phyloP scores from a whole-genome alignment of 257 asterid species.

The Paulownia fortunei region DNA sequence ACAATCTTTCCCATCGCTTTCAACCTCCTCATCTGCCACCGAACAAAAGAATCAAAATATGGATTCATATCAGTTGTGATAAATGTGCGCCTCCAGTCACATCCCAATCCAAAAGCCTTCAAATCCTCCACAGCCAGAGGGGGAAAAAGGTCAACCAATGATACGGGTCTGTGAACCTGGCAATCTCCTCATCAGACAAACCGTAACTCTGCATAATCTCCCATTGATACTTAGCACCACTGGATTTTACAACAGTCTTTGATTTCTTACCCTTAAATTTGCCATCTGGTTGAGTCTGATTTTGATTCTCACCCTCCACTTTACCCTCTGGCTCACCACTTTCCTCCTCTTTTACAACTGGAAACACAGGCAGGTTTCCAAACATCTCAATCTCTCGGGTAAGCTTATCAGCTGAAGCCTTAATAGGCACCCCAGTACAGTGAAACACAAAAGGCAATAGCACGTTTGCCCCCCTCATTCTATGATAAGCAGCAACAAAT shows the following conservation, averaged over 20 bases:
- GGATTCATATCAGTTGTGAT: slow-evolving; percentile 64
- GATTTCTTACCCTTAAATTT: slow-evolving; percentile 60
- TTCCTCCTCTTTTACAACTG: slow-evolving; percentile 48
- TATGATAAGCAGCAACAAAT: too few relatives aligned
- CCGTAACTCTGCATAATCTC: too few relatives aligned
- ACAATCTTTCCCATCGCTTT: slow-evolving; percentile 61
- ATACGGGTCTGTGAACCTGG: slow-evolving; percentile 51
- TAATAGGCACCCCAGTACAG: slow-evolving; percentile 70
- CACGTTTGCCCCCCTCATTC: too few relatives aligned
- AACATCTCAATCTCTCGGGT: slow-evolving; percentile 47
- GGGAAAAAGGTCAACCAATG: slow-evolving; percentile 64
- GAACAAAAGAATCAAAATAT: slow-evolving; percentile 62
- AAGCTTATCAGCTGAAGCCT: slow-evolving; percentile 72
- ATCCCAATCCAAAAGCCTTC: slow-evolving; percentile 75
- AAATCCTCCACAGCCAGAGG: slow-evolving; percentile 65
- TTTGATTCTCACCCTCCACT: slow-evolving; percentile 40
- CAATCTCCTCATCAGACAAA: slow-evolving; percentile 57
- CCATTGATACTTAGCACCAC: too few relatives aligned
- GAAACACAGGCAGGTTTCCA: slow-evolving; percentile 63
- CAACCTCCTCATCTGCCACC: slow-evolving; percentile 66
- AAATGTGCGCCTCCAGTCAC: slow-evolving; percentile 62
- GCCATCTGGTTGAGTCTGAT: slow-evolving; percentile 49
- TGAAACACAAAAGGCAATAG: slow-evolving; percentile 48
- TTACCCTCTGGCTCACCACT: slow-evolving; percentile 38
- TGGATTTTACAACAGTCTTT: too few relatives aligned